Conservation (phyloP, 495 filamentous ascomycete genomes). For the Trichoderma virens region DNA sequence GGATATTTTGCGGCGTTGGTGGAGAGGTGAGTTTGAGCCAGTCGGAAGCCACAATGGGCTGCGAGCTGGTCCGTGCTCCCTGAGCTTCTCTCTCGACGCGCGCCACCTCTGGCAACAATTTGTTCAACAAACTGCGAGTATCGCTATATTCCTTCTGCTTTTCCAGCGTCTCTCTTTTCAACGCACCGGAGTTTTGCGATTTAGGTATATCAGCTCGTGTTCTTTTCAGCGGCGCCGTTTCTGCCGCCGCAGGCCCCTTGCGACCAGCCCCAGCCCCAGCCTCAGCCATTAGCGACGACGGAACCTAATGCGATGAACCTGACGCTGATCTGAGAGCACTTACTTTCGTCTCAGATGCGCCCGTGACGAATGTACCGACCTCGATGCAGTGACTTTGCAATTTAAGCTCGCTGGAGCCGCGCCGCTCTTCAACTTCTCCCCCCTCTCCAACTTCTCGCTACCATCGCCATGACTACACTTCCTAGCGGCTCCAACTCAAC, state of each 20-base stretch:
- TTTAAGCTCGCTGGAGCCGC: constrained; percentile 1
- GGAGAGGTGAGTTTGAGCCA: not conserved
- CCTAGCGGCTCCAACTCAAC: not conserved
- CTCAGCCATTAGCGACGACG: not conserved
- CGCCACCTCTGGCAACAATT: not conserved
- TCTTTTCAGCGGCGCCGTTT: not conserved
- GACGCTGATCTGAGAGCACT: not conserved
- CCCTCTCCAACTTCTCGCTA: not conserved
- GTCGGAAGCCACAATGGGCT: not conserved
- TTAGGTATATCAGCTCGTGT: not conserved
- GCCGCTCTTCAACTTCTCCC: not conserved
- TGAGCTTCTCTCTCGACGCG: not conserved
- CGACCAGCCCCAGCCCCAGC: not conserved
- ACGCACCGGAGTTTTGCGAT: not conserved
- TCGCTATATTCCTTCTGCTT: not conserved
- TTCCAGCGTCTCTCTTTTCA: not conserved
- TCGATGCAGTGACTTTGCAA: constrained; percentile 2
- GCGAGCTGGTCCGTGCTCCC: constrained; percentile 3
- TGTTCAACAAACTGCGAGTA: not conserved
- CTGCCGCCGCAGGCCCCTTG: not conserved
- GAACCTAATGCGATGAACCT: not conserved
- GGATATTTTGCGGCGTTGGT: not conserved
- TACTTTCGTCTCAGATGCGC: not conserved
- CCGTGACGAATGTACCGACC: not conserved
- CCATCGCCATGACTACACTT: not conserved